A percentile compares a stretch with the other conserved stretches of the same genome.
Evolutionary conservation across 1,139 yeast genomes (phyloP).

Genomic region (Saccharomyces hybrid): DNA sequence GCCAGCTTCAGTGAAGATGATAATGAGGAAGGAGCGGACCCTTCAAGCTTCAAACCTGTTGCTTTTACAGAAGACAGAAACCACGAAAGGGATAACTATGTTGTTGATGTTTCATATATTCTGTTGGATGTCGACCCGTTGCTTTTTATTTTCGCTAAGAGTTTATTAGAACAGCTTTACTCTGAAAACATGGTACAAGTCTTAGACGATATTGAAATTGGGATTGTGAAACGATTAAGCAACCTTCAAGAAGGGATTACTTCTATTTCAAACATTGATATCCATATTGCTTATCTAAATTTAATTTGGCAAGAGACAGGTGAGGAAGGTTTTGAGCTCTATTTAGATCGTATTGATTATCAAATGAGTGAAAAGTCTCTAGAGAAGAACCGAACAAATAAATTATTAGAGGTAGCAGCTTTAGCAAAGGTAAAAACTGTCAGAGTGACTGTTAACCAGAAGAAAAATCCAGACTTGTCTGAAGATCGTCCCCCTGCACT

Average conservation of each 20-base stretch:
- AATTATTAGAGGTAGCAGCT: slow-evolving; percentile 12
- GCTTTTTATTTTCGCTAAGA: slow-evolving; percentile 8
- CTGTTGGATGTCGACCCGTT: slow-evolving; percentile 17
- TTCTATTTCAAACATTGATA: slow-evolving; percentile 39
- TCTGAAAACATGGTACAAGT: slow-evolving; percentile 41
- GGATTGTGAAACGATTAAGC: slow-evolving; percentile 43
- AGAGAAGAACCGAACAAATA: slow-evolving; percentile 14
- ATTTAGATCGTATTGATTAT: slow-evolving; percentile 37
- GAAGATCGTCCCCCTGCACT: slow-evolving; percentile 19
- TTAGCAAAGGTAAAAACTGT: slow-evolving; percentile 17
- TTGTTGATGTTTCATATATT: slow-evolving; percentile 16
- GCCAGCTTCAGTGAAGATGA: slow-evolving; percentile 1
- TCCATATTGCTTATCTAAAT: slow-evolving; percentile 44
- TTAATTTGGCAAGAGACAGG: slow-evolving; percentile 27
- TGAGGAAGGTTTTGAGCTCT: slow-evolving; percentile 20
- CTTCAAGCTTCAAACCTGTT: neutral
- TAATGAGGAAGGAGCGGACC: neutral
- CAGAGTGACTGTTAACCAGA: slow-evolving; percentile 16
- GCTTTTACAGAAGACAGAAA: neutral
- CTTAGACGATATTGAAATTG: slow-evolving; percentile 59
- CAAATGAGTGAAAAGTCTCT: slow-evolving; percentile 16
- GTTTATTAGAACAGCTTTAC: slow-evolving; percentile 26
- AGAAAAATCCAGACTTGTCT: slow-evolving; percentile 4
- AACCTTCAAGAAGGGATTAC: slow-evolving; percentile 35
- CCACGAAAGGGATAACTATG: slow-evolving; percentile 8